These are phyloP conservation scores for Platismatia glauca DNA, from an alignment of 495 filamentous ascomycete species.

Conservation along the genomic window DNA sequence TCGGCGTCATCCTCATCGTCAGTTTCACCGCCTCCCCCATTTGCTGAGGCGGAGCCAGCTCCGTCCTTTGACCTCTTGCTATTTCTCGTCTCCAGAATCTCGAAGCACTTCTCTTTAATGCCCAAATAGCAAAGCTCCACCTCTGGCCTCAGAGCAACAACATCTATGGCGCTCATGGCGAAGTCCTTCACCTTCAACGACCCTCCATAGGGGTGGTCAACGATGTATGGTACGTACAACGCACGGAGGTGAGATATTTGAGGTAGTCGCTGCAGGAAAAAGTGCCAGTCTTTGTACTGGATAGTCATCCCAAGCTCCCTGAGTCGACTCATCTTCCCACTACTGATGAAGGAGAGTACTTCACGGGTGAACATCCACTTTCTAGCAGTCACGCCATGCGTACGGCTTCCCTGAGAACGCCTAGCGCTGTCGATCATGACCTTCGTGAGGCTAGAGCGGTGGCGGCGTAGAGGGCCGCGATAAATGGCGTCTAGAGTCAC, in stretches of 20 bases:
- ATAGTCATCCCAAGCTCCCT: constrained; percentile 69
- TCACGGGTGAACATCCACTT: constrained; percentile 74
- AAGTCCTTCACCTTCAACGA: constrained; percentile 58
- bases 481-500: constrained; percentile 71
- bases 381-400: constrained; percentile 45
- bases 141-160: constrained; percentile 78
- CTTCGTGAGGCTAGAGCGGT: constrained; percentile 65
- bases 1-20: constrained; percentile 38
- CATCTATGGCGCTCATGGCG: constrained; percentile 75
- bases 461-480: constrained; percentile 60
- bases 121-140: constrained; percentile 77
- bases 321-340: constrained; percentile 69
- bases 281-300: constrained; percentile 85
- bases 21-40: constrained; percentile 27
- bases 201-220: constrained; percentile 49
- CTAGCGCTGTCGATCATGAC: constrained; percentile 69
- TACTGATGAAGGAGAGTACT: constrained; percentile 67
- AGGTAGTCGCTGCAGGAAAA: constrained; percentile 75
- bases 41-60: constrained; percentile 21
- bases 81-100: constrained; percentile 63
- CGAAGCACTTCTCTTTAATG: constrained; percentile 75
- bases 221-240: constrained; percentile 68
- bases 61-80: constrained; percentile 33
- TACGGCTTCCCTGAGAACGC: constrained; percentile 26
- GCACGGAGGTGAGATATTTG: constrained; percentile 65